Evolutionary conservation across 1,139 yeast species (phyloP), one percentile per base, ranked within the genome.

Genomic region (Dujonia santamariae): DNA sequence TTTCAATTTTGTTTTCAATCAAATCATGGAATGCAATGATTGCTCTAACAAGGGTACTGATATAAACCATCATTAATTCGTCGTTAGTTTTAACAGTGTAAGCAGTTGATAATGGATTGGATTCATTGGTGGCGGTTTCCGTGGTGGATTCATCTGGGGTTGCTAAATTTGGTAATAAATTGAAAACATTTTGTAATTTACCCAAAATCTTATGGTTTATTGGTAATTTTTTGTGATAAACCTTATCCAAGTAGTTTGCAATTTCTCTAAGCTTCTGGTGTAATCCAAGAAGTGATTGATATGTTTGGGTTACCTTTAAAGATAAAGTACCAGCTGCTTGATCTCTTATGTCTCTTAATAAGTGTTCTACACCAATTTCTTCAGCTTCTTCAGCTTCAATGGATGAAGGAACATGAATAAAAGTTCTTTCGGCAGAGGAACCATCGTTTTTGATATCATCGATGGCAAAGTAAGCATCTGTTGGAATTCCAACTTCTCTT

Each of bases 331-430:
- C 98, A 7, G 96, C 95, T 7, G 97, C 97, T 50, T 90, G 97
- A 56, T 92, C 97, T 50, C 97, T 79, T 26, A 88, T 87, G 53
- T 94, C 98, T 52, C 97, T 80, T 44, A 94, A 67, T 42, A 94
- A 65, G 55, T 94, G 99, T 57, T 94, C 99, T 7, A 94, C 99
- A 43, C 98, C 98, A 48, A 94, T 94, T 61, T 94, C 99, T 62
- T 94, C 98, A 3, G 98, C 98, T 58, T 94, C 98, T 57, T 94
- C 98, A 3, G 99, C 99, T 55, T 87, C 95, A 44, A 94, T 88
- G 21, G 79, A 72, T 11, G 96, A 85, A 11, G 97, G 96, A 26
- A 90, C 82, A 60, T 94, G 98, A 26, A 87, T 79, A 65, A 92
- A 92, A 1, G 97, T 90, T 61, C 82, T 82, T 54, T 88, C 96